Conservation (phyloP, 768 basidiomycete species). For the Phylloporus scabripes region DNA sequence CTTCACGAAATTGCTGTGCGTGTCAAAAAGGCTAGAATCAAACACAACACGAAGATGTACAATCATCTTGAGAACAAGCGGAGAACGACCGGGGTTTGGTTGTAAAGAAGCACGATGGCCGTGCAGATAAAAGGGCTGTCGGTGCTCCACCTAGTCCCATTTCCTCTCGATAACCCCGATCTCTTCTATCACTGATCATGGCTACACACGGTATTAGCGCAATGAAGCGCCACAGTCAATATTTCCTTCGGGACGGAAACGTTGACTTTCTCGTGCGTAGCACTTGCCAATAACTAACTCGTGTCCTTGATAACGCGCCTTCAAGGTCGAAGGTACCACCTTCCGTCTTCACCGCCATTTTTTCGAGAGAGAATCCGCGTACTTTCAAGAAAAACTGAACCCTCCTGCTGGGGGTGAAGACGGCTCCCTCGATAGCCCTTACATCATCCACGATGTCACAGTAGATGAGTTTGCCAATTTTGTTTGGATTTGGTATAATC, state of each 20-base stretch:
- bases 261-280: conserved; percentile 47
- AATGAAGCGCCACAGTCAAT: conserved; percentile 30
- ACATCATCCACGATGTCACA: conserved; percentile 23
- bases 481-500: conserved; percentile 53
- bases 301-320: neutral
- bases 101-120: conserved; percentile 4
- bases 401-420: conserved; percentile 1
- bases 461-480: conserved; percentile 40
- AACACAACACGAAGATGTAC: conserved; percentile 5
- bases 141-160: neutral
- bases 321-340: conserved; percentile 29
- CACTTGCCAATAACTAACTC: neutral
- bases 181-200: neutral
- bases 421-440: conserved; percentile 1
- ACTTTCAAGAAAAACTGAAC: conserved; percentile 27
- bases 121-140: conserved; percentile 11
- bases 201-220: conserved; percentile 9
- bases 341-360: conserved; percentile 35
- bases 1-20: no score
- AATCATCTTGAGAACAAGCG: conserved; percentile 13
- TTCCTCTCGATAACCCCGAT: neutral
- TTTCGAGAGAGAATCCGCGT: conserved; percentile 32
- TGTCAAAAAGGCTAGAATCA: no score
- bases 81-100: neutral
- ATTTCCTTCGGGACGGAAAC: conserved; percentile 52